Evolutionary conservation across 2,329 filamentous ascomycete genomes (phyloP).

Genomic region (Pseudogymnoascus sp.): DNA sequence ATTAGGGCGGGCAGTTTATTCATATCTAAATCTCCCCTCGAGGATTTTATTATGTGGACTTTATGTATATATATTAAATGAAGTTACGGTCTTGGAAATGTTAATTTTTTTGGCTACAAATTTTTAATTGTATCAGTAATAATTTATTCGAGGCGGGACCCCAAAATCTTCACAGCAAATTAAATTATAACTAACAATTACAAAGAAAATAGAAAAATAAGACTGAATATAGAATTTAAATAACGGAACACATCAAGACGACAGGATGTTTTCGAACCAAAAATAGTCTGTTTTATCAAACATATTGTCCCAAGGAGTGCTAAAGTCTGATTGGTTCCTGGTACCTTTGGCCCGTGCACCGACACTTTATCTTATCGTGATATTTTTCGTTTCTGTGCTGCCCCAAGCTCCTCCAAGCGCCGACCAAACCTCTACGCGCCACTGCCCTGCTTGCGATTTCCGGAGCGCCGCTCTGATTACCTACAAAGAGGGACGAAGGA

Average conservation of each 20-base stretch:
- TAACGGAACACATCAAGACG: neutral
- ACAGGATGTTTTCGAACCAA: neutral
- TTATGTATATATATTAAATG: slow-evolving; percentile 2
- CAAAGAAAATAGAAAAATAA: neutral
- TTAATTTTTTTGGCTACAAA: neutral
- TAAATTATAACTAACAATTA: neutral
- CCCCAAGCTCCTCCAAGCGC: neutral
- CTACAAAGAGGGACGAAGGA: neutral
- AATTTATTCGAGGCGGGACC: neutral
- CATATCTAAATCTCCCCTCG: slow-evolving; percentile 5
- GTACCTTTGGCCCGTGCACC: neutral
- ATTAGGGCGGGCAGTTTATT: neutral
- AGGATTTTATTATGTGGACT: neutral
- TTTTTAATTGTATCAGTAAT: neutral
- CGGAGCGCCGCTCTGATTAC: neutral
- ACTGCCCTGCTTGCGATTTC: neutral
- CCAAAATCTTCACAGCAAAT: neutral
- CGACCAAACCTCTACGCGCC: neutral
- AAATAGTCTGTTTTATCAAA: slow-evolving; percentile 1
- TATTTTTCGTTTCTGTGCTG: slow-evolving; percentile 5
- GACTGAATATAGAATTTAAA: neutral
- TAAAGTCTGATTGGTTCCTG: slow-evolving; percentile 1
- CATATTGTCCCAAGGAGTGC: neutral
- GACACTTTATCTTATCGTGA: slow-evolving; percentile 5
- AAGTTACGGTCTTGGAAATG: neutral